Evolutionary conservation across 164 flowering plant species (phyloP).

Genomic region (Amborella trichopoda): DNA sequence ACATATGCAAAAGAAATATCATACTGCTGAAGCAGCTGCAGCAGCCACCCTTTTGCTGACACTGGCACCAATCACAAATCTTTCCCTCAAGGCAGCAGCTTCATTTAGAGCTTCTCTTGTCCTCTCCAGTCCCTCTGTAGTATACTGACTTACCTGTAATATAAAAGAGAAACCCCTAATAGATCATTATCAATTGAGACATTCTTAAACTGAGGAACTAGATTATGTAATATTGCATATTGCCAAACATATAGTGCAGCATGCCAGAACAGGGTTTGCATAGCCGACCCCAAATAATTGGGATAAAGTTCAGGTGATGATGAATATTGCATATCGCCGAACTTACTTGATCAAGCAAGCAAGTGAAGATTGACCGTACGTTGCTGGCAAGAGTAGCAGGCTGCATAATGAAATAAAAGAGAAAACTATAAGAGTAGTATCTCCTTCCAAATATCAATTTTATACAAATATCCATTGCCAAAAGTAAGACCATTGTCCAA

Average conservation of each 20-base stretch:
- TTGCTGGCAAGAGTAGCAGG: slow-evolving; percentile 80
- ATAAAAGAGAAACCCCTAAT: slow-evolving; percentile 1
- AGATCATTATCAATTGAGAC: too few relatives aligned
- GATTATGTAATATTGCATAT: too few relatives aligned
- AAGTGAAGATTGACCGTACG: slow-evolving; percentile 76
- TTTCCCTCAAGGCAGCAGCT: slow-evolving; percentile 93
- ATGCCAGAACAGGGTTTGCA: neutral
- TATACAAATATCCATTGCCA: neutral
- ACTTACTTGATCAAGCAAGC: slow-evolving; percentile 92
- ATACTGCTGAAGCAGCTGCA: slow-evolving; percentile 98
- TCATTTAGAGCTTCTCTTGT: slow-evolving; percentile 90
- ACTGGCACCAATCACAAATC: slow-evolving; percentile 74
- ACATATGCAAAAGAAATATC: slow-evolving; percentile 15
- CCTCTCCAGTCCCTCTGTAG: slow-evolving; percentile 87
- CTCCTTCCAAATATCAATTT: neutral
- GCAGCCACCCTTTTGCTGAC: slow-evolving; percentile 94
- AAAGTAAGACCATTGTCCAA: too few relatives aligned
- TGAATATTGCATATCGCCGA: too few relatives aligned
- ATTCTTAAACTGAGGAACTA: too few relatives aligned
- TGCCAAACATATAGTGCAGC: too few relatives aligned
- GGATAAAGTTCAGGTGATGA: neutral
- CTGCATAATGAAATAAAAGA: slow-evolving; percentile 32
- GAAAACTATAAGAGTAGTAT: neutral
- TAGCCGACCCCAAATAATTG: too few relatives aligned
- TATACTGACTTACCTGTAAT: slow-evolving; percentile 77